phyloP scores from a whole-genome alignment of 192 early-diverging fungal species.

The Coemansia asiatica region DNA sequence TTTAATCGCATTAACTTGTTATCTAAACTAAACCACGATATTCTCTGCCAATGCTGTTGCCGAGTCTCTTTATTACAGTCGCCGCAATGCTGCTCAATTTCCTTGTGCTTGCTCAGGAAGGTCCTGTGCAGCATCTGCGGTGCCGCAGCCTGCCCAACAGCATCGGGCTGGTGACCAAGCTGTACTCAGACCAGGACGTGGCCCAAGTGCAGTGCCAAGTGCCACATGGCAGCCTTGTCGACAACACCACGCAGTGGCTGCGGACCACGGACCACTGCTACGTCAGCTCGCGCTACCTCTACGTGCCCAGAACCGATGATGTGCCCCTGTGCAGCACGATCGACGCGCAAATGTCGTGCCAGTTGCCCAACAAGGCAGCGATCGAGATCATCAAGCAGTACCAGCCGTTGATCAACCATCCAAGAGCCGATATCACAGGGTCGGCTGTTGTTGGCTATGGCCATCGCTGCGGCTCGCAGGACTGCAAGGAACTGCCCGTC shows the following conservation, averaged over 20 bases:
- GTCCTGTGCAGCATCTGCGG: slow-evolving; percentile 4
- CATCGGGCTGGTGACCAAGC: slow-evolving; percentile 4
- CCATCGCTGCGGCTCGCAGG: slow-evolving; percentile 21
- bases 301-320: not conserved
- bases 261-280: slow-evolving; percentile 22
- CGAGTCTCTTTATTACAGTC: no score
- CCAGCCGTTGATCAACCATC: slow-evolving; percentile 15
- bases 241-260: slow-evolving; percentile 14
- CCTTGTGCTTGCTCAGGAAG: not conserved
- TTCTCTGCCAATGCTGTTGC: no score
- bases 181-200: slow-evolving; percentile 10
- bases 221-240: not conserved
- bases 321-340: slow-evolving; percentile 5
- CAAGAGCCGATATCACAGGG: slow-evolving; percentile 21
- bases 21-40: no score
- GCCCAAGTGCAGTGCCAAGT: slow-evolving; percentile 18
- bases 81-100: not conserved
- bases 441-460: slow-evolving; percentile 31
- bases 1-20: no score
- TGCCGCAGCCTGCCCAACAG: slow-evolving; percentile 19
- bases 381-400: slow-evolving; percentile 17
- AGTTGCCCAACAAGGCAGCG: slow-evolving; percentile 5
- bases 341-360: slow-evolving; percentile 4
- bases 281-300: slow-evolving; percentile 7
- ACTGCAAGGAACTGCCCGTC: slow-evolving; percentile 9